Base-by-base conservation (phyloP, 2,329 filamentous ascomycete genomes). In the Annulohypoxylon truncatum region DNA sequence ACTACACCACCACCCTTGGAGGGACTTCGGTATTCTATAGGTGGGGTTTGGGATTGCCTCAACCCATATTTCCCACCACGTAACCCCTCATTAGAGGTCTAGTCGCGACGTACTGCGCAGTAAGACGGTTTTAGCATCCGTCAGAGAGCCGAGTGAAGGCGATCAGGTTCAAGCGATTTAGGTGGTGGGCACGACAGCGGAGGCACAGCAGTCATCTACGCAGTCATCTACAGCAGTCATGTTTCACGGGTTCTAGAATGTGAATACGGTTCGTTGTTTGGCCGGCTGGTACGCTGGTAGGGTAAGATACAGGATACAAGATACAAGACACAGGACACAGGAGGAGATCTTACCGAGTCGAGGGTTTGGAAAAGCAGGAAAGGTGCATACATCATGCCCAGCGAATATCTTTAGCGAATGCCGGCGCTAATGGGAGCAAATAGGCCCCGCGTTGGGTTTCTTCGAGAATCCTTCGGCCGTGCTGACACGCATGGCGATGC, bases 391-490 rank as follows among this genome's bases (percentile, higher is more conserved):
- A 47, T 47, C 40, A 47, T 47, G 40, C 28, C n/a, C n/a, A 54
- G 29, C 29, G 38, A 42, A 42, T 22, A 20, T 22, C 8, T 20
- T 22, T 26, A 40, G 51, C 35, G 20, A 47, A 46, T 56, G 53
- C 40, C 53, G 38, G 53, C 40, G 53, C 40, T 56, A 56, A 28
- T 46, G 13, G 12, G 40, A 46, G 47, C 53, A 26, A 47, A 47
- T 35, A 15, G 53, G 22, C 9, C 53, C 35, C 44, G 44, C 44
- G 15, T 56, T 35, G 26, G 42, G 53, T 56, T 47, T 35, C 47
- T 55, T 56, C n/a, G 18, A 56, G 26, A 46, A 55, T 56, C 52
- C 52, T 55, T 56, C 53, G 33, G 13, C 28, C 4, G 29, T 35
- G 40, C 53, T 56, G 53, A 47, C 26, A 47, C 53, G 40, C 53